Conservation (phyloP, 148 eudicot genomes). For the Vaccinium myrtillus region DNA sequence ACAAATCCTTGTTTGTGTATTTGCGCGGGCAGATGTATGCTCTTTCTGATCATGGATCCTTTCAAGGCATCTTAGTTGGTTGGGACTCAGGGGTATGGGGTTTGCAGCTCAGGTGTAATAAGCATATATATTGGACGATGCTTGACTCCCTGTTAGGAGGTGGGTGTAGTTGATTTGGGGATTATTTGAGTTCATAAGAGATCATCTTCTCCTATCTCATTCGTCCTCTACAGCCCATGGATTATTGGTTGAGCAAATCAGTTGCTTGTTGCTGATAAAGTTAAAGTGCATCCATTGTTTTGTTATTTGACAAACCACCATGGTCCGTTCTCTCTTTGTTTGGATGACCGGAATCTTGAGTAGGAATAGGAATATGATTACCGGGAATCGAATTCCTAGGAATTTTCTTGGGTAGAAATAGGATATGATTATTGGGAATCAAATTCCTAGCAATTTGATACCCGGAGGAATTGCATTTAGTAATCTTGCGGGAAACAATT, state of each 20-base stretch:
- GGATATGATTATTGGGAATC: no score
- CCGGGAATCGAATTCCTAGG: no score
- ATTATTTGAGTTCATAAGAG: background rate
- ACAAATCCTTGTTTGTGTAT: background rate
- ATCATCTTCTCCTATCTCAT: background rate
- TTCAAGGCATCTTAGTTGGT: background rate
- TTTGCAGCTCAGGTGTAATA: background rate
- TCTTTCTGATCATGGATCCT: background rate
- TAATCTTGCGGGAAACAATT: no score
- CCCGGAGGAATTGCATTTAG: no score
- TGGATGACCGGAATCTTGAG: no score
- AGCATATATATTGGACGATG: background rate
- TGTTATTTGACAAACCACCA: background rate
- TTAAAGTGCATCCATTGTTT: background rate
- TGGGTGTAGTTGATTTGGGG: background rate
- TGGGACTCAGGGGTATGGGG: no score
- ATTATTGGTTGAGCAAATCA: no score
- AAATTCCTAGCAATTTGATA: no score
- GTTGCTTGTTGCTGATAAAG: background rate
- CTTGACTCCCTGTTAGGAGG: constrained; percentile 6
- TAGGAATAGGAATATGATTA: no score
- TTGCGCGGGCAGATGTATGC: background rate
- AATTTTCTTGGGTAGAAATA: no score
- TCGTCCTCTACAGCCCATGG: background rate
- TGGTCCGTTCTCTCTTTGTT: background rate